phyloP scores from a whole-genome alignment of 768 basidiomycete genomes.

The Artomyces pyxidatus region DNA sequence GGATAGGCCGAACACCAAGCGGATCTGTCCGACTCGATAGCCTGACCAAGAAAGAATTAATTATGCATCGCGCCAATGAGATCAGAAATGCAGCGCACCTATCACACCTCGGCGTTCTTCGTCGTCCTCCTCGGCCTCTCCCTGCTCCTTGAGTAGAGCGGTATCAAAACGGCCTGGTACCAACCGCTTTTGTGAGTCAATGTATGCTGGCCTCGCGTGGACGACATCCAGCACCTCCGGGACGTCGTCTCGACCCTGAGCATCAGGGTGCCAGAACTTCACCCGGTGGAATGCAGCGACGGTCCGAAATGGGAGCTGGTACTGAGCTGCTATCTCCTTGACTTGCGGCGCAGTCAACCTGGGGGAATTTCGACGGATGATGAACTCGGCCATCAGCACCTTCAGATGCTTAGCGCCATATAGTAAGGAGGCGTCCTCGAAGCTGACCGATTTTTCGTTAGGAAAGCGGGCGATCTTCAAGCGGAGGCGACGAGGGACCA shows the following conservation, averaged over 20 bases:
- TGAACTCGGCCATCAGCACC: slow-evolving; percentile 18
- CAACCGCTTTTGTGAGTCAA: slow-evolving; percentile 7
- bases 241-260: background rate
- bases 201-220: slow-evolving; percentile 22
- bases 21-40: slow-evolving; percentile 20
- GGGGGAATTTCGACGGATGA: slow-evolving; percentile 18
- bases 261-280: slow-evolving; percentile 9
- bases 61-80: slow-evolving; percentile 14
- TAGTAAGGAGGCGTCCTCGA: background rate
- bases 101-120: no score
- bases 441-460: background rate
- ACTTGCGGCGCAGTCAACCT: slow-evolving; percentile 11
- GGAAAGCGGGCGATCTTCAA: background rate
- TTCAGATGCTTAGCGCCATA: background rate
- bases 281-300: slow-evolving; percentile 27
- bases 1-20: slow-evolving; percentile 19
- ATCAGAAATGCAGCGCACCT: slow-evolving; percentile 1
- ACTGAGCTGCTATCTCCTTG: slow-evolving; percentile 2
- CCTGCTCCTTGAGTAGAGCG: slow-evolving; percentile 19
- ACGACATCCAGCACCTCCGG: slow-evolving; percentile 21
- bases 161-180: slow-evolving; percentile 30
- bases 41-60: slow-evolving; percentile 13
- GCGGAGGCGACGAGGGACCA: background rate
- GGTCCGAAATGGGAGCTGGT: slow-evolving; percentile 17
- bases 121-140: background rate